Percentiles rank a stretch among this genome's conserved stretches.
phyloP scores from a whole-genome alignment of 257 asterid species.

The Solanum lignicaule region DNA sequence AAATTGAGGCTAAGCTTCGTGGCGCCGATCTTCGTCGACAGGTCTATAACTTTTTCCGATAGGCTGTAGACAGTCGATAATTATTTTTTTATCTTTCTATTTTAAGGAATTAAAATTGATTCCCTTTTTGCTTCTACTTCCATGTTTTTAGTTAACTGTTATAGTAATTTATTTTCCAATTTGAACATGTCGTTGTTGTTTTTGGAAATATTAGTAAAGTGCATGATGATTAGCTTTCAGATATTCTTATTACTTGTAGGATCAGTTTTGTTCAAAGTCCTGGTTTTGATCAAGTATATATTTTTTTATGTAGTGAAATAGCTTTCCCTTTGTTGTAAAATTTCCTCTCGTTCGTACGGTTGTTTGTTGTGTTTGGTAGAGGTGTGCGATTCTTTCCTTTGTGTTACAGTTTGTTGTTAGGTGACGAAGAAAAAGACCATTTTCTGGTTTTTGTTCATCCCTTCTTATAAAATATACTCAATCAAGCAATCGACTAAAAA shows the following conservation, averaged over 20 bases:
- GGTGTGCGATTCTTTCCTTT: slow-evolving; percentile 1
- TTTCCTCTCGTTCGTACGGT: background rate
- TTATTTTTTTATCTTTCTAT: background rate
- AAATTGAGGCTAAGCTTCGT: slow-evolving; percentile 81
- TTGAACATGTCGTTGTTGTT: background rate
- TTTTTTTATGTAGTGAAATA: background rate
- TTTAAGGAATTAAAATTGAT: background rate
- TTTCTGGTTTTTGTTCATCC: background rate
- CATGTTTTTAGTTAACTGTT: background rate
- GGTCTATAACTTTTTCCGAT: slow-evolving; percentile 23
- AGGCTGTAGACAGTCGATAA: background rate
- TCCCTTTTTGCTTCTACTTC: background rate
- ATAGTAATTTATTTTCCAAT: background rate
- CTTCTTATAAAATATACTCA: background rate
- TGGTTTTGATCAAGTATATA: background rate
- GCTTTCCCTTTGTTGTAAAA: background rate
- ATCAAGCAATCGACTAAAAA: background rate
- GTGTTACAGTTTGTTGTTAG: background rate
- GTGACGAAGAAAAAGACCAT: background rate
- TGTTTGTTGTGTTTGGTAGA: slow-evolving; percentile 11
- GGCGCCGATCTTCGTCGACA: slow-evolving; percentile 87
- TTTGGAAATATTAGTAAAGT: background rate
- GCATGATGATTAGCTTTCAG: background rate
- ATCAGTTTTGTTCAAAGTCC: background rate
- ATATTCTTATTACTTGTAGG: background rate